Conservation (phyloP, 208 protist species). For the Leishmania major region DNA sequence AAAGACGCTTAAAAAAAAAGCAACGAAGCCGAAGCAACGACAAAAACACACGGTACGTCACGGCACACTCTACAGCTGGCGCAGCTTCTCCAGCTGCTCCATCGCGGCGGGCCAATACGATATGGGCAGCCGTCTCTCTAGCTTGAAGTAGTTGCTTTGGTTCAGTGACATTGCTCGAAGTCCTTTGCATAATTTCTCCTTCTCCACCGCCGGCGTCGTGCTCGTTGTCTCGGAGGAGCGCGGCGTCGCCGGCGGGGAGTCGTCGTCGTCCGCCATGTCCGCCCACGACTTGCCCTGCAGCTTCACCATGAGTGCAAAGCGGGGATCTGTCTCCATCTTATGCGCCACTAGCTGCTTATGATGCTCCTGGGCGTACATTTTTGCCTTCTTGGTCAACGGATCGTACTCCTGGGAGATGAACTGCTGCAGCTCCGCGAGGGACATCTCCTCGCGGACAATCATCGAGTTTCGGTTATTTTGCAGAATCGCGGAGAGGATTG, state of each 20-base stretch:
- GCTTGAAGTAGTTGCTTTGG: slow-evolving; percentile 48
- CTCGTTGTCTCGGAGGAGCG: slow-evolving; percentile 35
- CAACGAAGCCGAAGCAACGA: background rate
- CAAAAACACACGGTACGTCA: background rate
- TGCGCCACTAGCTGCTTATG: slow-evolving; percentile 52
- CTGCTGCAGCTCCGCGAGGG: slow-evolving; percentile 48
- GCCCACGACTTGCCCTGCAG: slow-evolving; percentile 49
- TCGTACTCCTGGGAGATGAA: slow-evolving; percentile 81
- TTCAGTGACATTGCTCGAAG: slow-evolving; percentile 41
- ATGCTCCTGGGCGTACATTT: slow-evolving; percentile 63
- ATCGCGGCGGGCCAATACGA: slow-evolving; percentile 74
- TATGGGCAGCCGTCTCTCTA: slow-evolving; percentile 76
- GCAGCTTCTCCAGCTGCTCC: slow-evolving; percentile 51
- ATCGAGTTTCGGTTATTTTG: slow-evolving; percentile 60
- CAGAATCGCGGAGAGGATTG: slow-evolving; percentile 56
- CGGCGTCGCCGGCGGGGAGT: slow-evolving; percentile 13
- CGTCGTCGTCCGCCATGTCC: slow-evolving; percentile 51
- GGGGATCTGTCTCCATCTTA: slow-evolving; percentile 36
- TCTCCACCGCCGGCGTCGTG: slow-evolving; percentile 58
- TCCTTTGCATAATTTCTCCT: slow-evolving; percentile 69
- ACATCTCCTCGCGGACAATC: slow-evolving; percentile 72
- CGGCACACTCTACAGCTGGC: slow-evolving; percentile 10
- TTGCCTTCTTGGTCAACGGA: slow-evolving; percentile 68
- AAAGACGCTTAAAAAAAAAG: background rate
- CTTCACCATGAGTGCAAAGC: slow-evolving; percentile 35